Evolutionary conservation across 2,329 filamentous ascomycete genomes (phyloP), one percentile per base, ranked within the genome.

Genomic region (Cladophialophora chaetospira): DNA sequence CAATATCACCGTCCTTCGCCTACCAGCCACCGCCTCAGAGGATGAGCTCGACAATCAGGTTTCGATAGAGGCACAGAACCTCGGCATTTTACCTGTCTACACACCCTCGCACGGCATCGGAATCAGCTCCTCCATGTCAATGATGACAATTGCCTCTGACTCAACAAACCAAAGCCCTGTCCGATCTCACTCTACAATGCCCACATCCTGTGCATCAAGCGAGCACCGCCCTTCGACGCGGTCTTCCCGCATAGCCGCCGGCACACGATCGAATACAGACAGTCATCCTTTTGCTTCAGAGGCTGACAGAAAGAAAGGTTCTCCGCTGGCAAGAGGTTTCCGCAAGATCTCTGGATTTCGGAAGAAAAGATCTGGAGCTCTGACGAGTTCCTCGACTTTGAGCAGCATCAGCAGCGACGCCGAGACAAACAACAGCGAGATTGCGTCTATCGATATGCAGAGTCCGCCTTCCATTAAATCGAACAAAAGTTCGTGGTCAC

Each of bases 11-110:
- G 73, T 76, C 43, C 70, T 76, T 21, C 63, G 58, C 3, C 63
- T 73, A 26, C 49, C 64, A 19, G 66, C 70, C n/a, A 65, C 66
- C 31, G 67, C 72, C 55, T 68, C 70, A 9, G 74, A 77, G 63
- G 65, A 69, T 53, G 68, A 69, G 56, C 65, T 70, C 33, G 72
- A 75, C 62, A 70, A 73, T 55, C 63, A 61, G 26, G 66, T 77
- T 40, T 60, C 69, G 26, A 65, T 69, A 17, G 72, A 76, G 54
- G 74, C 74, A 42, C 67, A 66, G 49, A 61, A 68, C 29, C 67
- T 77, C 26, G 74, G 73, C 9, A 62, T 72, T 40, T 45, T 74
- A 51, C 69, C 71, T n/a, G 66, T 71, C n/a, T 70, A 69, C 25
- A 69, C 71, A 49, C 65, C 69, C 31, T 67, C 69, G n/a, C 71